A percentile compares a stretch with the other conserved stretches of the same genome.
Conservation (phyloP, 2,329 filamentous ascomycete genomes). For the Neospermospora avenae region DNA sequence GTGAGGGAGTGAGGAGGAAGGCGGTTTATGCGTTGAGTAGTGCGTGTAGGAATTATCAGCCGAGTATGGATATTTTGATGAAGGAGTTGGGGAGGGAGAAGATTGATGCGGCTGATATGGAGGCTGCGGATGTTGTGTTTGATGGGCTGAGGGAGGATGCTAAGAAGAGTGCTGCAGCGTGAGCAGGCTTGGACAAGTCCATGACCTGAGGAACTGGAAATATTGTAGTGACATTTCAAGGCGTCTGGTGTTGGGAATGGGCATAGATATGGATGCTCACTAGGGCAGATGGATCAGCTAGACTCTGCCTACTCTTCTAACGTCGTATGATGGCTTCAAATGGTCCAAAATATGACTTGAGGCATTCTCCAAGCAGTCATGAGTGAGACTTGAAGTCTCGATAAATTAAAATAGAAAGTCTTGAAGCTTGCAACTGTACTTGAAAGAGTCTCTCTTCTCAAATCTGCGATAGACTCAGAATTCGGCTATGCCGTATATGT, state of each 20-base stretch:
- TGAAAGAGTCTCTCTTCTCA: too few relatives aligned
- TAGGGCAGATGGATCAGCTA: too few relatives aligned
- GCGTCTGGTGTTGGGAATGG: constrained; percentile 12
- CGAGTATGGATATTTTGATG: constrained; percentile 67
- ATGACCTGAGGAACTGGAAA: neutral
- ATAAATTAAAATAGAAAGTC: neutral
- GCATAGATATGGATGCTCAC: too few relatives aligned
- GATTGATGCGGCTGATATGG: constrained; percentile 85
- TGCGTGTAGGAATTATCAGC: constrained; percentile 84
- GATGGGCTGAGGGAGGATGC: constrained; percentile 55
- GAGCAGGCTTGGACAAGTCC: neutral
- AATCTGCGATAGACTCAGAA: too few relatives aligned
- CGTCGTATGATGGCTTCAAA: too few relatives aligned
- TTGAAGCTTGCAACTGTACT: neutral
- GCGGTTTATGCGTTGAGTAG: constrained; percentile 86
- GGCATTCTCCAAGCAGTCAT: too few relatives aligned
- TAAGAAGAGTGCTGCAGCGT: constrained; percentile 1
- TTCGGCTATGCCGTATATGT: neutral
- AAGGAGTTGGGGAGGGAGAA: constrained; percentile 53
- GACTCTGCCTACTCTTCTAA: too few relatives aligned
- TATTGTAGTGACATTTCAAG: constrained; percentile 13
- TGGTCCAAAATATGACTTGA: too few relatives aligned
- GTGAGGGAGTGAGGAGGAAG: constrained; percentile 72
- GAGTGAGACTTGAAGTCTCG: neutral
- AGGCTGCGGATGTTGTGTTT: constrained; percentile 74